Conservation (phyloP, 257 asterid species). For the Thymus mandschuricus region DNA sequence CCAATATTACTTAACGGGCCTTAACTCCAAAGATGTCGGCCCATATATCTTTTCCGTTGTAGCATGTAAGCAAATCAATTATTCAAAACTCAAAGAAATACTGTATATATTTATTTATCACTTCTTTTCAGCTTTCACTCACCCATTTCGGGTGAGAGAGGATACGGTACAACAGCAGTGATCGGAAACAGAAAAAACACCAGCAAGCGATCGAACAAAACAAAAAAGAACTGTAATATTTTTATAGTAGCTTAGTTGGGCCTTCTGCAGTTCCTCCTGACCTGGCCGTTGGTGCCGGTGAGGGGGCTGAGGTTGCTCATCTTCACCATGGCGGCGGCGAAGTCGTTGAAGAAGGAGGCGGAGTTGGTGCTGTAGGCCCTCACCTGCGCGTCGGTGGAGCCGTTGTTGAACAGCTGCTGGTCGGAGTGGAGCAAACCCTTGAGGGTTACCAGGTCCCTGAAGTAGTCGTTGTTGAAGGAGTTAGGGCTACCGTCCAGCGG, state of each 20-base stretch:
- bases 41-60: too few relatives aligned
- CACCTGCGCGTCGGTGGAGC: slow-evolving; percentile 66
- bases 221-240: too few relatives aligned
- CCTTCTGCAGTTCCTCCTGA: slow-evolving; percentile 65
- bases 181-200: background rate
- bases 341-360: slow-evolving; percentile 54
- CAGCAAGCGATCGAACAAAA: too few relatives aligned
- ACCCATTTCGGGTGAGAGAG: too few relatives aligned
- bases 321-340: slow-evolving; percentile 71
- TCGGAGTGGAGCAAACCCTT: slow-evolving; percentile 71
- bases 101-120: too few relatives aligned
- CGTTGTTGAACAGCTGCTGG: slow-evolving; percentile 63
- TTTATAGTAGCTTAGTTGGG: too few relatives aligned
- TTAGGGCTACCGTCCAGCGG: slow-evolving; percentile 50
- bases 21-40: too few relatives aligned
- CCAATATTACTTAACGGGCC: too few relatives aligned
- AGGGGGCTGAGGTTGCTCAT: slow-evolving; percentile 74
- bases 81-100: too few relatives aligned
- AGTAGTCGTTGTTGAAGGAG: slow-evolving; percentile 59
- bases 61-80: too few relatives aligned
- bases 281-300: slow-evolving; percentile 65
- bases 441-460: slow-evolving; percentile 35
- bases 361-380: slow-evolving; percentile 48
- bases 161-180: too few relatives aligned
- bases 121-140: too few relatives aligned